These are phyloP conservation scores for Solanum phureja DNA, from an alignment of 257 asterid species.

Conservation along the genomic window DNA sequence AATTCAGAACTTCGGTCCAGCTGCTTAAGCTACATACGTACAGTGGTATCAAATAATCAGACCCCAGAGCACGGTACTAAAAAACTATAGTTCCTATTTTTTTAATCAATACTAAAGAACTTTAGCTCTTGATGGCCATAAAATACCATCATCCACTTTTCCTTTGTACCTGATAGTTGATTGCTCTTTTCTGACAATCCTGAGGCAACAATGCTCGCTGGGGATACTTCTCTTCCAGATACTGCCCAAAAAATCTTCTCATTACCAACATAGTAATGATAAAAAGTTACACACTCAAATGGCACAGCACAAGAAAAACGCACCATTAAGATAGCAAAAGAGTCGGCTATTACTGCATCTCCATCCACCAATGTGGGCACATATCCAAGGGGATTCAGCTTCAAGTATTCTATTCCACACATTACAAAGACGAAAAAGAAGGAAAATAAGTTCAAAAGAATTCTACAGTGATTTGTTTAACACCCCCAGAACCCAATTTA, in stretches of 20 bases:
- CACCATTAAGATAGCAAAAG: constrained; percentile 75
- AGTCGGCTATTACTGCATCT: constrained; percentile 57
- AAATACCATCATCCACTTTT: neutral
- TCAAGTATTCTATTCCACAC: constrained; percentile 49
- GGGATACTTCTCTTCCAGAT: constrained; percentile 87
- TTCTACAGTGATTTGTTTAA: neutral
- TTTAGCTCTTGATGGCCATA: neutral
- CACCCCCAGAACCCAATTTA: neutral
- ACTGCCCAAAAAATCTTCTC: constrained; percentile 27
- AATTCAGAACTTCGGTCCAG: neutral
- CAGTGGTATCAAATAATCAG: neutral
- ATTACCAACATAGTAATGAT: neutral
- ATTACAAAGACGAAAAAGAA: neutral
- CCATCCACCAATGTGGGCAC: constrained; percentile 81
- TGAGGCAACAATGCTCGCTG: constrained; percentile 71
- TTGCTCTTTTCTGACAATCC: constrained; percentile 54
- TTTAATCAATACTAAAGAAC: neutral
- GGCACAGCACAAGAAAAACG: constrained; percentile 10
- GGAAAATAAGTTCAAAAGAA: neutral
- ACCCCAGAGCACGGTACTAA: neutral
- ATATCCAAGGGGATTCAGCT: constrained; percentile 77
- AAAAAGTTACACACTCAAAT: neutral
- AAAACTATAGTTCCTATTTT: neutral
- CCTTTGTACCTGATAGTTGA: constrained; percentile 47
- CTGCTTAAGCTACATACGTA: neutral